A percentile compares a stretch with the other conserved stretches of the same genome.
Conservation (phyloP, 2,329 filamentous ascomycete genomes). For the Neonectria ditissima region DNA sequence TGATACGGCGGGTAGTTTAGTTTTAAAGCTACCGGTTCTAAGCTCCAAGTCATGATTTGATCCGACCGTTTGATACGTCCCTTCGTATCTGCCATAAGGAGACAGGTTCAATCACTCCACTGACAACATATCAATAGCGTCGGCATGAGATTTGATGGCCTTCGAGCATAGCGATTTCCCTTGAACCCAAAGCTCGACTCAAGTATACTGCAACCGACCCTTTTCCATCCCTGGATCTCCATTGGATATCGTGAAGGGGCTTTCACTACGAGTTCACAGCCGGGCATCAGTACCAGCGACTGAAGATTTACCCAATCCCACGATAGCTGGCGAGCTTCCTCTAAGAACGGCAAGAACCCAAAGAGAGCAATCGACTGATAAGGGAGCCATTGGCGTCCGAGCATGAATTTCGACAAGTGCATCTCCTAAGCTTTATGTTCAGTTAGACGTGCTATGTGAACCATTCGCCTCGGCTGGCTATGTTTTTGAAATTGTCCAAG, state of each 20-base stretch:
- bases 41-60: too few relatives aligned
- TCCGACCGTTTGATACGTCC: neutral
- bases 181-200: neutral
- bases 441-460: conserved; percentile 28
- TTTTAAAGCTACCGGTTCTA: too few relatives aligned
- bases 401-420: conserved; percentile 9
- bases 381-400: neutral
- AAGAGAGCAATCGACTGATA: neutral
- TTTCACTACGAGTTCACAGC: too few relatives aligned
- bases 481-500: conserved; percentile 10
- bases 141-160: conserved; percentile 1
- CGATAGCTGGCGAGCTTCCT: neutral
- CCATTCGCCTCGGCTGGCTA: neutral
- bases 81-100: conserved; percentile 1
- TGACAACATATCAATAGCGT: conserved; percentile 3
- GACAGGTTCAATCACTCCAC: neutral
- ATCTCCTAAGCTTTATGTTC: conserved; percentile 28
- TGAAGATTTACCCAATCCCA: neutral
- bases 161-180: neutral
- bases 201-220: neutral
- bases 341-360: too few relatives aligned
- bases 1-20: neutral
- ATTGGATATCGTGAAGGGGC: too few relatives aligned
- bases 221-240: neutral
- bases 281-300: neutral